These are phyloP conservation scores for Drosera capensis DNA, from an alignment of 148 eudicot species.

Conservation along the genomic window DNA sequence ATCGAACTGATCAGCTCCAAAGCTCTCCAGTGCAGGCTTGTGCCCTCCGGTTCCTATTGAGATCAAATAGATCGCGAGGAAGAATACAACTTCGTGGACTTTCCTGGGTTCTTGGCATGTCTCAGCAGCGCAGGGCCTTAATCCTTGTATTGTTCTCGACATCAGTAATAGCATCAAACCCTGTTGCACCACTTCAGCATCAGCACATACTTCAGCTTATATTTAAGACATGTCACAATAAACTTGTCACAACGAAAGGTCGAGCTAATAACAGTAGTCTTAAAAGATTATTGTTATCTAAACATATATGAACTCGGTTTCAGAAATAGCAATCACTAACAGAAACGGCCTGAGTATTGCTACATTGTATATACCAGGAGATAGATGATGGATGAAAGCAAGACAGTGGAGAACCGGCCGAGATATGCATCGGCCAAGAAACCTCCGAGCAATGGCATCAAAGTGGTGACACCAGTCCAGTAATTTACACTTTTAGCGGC, in stretches of 20 bases:
- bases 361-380: constrained; percentile 27
- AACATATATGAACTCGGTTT: too few species aligned
- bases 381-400: constrained; percentile 38
- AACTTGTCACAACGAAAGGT: not conserved
- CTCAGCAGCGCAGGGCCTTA: constrained; percentile 33
- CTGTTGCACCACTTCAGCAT: constrained; percentile 16
- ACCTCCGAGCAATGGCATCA: constrained; percentile 71
- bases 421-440: constrained; percentile 69
- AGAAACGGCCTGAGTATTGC: not conserved
- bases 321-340: too few species aligned
- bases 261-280: not conserved
- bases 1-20: constrained; percentile 84
- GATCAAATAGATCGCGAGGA: constrained; percentile 44
- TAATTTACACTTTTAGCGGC: constrained; percentile 56
- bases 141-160: constrained; percentile 40
- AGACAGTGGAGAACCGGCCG: constrained; percentile 53
- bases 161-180: constrained; percentile 41
- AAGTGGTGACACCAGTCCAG: constrained; percentile 67
- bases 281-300: not conserved
- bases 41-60: constrained; percentile 77
- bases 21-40: constrained; percentile 68
- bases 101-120: constrained; percentile 24
- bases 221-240: not conserved
- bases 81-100: constrained; percentile 40
- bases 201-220: not conserved